These are phyloP conservation scores for Pelargonium citronellum DNA, from an alignment of 441 rosid species.

Conservation along the genomic window DNA sequence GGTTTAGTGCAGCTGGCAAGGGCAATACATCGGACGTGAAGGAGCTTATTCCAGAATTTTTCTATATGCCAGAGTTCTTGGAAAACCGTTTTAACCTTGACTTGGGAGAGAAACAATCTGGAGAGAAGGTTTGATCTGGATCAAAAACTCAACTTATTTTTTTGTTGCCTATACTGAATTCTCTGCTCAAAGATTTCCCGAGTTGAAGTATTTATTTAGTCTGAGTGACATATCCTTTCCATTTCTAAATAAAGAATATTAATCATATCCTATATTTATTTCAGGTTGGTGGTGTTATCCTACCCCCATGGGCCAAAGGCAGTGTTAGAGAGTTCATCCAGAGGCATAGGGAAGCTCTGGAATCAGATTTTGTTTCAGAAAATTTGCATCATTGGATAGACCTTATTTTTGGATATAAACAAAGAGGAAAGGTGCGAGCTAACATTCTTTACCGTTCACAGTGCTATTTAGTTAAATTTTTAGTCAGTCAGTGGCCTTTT, in stretches of 20 bases:
- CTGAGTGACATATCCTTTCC: too few species aligned
- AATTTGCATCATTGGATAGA: slow-evolving; percentile 99
- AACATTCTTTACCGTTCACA: slow-evolving; percentile 14
- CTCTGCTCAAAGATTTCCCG: too few species aligned
- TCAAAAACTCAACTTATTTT: slow-evolving; percentile 2
- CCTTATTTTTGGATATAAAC: slow-evolving; percentile 95
- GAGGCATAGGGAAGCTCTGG: slow-evolving; percentile 97
- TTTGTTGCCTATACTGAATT: neutral
- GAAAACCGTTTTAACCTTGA: slow-evolving; percentile 83
- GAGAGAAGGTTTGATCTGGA: slow-evolving; percentile 77
- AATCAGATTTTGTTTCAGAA: slow-evolving; percentile 92
- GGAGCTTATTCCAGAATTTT: slow-evolving; percentile 98
- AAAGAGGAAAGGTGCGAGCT: slow-evolving; percentile 87
- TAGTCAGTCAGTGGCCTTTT: neutral
- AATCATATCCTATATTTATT: slow-evolving; percentile 17
- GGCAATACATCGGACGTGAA: slow-evolving; percentile 99
- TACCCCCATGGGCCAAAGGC: slow-evolving; percentile 99
- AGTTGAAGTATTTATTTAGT: too few species aligned
- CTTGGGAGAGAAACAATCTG: slow-evolving; percentile 98
- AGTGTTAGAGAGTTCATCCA: slow-evolving; percentile 86
- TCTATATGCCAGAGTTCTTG: slow-evolving; percentile 96
- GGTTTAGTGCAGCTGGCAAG: slow-evolving; percentile 99
- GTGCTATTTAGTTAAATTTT: neutral
- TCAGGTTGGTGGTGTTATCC: slow-evolving; percentile 85
- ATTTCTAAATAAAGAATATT: neutral